Percentiles rank a stretch among this genome's conserved stretches.
phyloP scores from a whole-genome alignment of 2,329 filamentous ascomycete species.

The Penicillium rolfsii region DNA sequence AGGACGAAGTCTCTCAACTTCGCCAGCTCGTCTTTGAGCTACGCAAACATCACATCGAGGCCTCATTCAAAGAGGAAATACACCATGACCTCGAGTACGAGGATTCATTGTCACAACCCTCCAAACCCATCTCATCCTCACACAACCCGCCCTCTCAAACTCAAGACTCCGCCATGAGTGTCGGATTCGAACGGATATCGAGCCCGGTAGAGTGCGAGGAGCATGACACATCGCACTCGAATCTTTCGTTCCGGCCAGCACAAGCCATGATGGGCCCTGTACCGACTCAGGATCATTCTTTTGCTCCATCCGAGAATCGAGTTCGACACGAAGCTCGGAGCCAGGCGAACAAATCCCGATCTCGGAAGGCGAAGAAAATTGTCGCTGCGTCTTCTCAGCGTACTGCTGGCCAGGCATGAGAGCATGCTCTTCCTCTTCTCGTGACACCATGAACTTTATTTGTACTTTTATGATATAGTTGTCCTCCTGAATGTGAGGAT shows the following conservation, averaged over 20 bases:
- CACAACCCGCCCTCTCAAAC: slow-evolving; percentile 1
- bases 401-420: slow-evolving; percentile 6
- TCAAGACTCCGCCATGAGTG: slow-evolving; percentile 7
- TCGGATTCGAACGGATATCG: slow-evolving; percentile 23
- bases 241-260: slow-evolving; percentile 4
- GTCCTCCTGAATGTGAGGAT: background rate
- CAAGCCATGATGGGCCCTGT: slow-evolving; percentile 5
- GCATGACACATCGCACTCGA: slow-evolving; percentile 1
- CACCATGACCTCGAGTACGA: slow-evolving; percentile 11
- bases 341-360: slow-evolving; percentile 1
- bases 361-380: background rate
- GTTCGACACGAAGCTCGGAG: background rate
- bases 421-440: background rate
- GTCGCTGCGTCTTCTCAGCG: slow-evolving; percentile 2
- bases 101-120: slow-evolving; percentile 13
- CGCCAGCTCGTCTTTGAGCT: slow-evolving; percentile 36
- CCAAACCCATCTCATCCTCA: slow-evolving; percentile 7
- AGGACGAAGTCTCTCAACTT: slow-evolving; percentile 36
- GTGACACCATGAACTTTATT: slow-evolving; percentile 5
- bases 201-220: slow-evolving; percentile 10
- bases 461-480: slow-evolving; percentile 23
- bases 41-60: slow-evolving; percentile 25
- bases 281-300: background rate
- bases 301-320: background rate
- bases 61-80: slow-evolving; percentile 13